phyloP scores from a whole-genome alignment of 345 rosid species.

The Brassica cretica region DNA sequence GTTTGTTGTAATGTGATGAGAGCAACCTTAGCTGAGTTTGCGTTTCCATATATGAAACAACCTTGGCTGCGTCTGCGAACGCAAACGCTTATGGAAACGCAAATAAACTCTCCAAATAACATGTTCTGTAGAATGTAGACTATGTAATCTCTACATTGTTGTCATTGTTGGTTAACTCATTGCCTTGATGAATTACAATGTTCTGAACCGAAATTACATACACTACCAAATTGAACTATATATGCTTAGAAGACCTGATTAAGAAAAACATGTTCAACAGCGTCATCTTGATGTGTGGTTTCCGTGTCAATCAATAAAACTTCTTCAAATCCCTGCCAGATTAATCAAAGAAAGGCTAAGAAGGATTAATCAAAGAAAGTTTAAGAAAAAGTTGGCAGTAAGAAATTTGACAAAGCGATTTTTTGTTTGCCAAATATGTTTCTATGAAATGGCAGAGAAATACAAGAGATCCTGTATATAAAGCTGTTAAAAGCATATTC shows the following conservation, averaged over 20 bases:
- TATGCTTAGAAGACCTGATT: not conserved
- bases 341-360: not conserved
- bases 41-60: no score
- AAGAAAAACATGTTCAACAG: not conserved
- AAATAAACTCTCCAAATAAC: not conserved
- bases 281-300: not conserved
- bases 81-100: constrained; percentile 8
- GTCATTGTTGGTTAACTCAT: not conserved
- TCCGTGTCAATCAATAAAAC: not conserved
- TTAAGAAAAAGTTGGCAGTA: not conserved
- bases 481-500: no score
- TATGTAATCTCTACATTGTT: not conserved
- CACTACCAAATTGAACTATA: not conserved
- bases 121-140: not conserved
- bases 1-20: not conserved
- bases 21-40: constrained; percentile 5
- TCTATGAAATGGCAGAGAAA: no score
- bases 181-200: not conserved
- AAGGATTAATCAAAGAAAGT: not conserved
- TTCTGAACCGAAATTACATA: not conserved
- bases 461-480: no score
- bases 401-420: not conserved
- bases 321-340: constrained; percentile 24
- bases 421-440: no score
- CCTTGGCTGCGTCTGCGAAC: not conserved